These are phyloP conservation scores for Acanthamoeba royreba DNA, from an alignment of 208 protist species.

Conservation along the genomic window DNA sequence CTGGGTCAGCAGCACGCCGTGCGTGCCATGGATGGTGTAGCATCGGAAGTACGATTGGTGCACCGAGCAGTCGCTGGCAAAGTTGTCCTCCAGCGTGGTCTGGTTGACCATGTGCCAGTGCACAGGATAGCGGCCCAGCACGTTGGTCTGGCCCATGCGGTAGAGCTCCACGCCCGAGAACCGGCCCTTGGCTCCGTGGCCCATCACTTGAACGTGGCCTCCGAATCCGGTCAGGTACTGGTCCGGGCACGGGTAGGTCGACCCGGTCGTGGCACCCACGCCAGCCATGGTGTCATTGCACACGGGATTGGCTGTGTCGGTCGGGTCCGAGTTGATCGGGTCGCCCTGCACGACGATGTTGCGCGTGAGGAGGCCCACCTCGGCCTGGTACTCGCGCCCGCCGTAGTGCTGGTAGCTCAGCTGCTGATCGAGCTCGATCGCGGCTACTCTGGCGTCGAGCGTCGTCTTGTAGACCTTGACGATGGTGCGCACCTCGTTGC, in stretches of 20 bases:
- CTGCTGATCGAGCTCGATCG: constrained; percentile 22
- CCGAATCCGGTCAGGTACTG: no score
- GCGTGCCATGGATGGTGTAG: constrained; percentile 62
- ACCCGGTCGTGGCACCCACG: no score
- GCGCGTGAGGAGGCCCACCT: constrained; percentile 70
- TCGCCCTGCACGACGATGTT: constrained; percentile 58
- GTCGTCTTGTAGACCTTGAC: background rate
- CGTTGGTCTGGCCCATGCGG: no score
- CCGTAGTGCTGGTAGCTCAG: constrained; percentile 63
- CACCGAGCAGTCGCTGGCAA: constrained; percentile 56
- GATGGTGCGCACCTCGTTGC: constrained; percentile 67
- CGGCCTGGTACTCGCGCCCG: constrained; percentile 69
- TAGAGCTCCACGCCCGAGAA: no score
- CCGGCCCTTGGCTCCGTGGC: no score
- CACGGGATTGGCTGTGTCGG: background rate
- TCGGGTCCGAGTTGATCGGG: background rate
- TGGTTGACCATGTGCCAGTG: constrained; percentile 57
- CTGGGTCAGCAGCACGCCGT: constrained; percentile 34
- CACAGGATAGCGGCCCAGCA: no score
- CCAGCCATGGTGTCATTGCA: background rate
- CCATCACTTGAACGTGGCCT: no score
- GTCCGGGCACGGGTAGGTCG: constrained; percentile 74
- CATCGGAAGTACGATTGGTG: constrained; percentile 67
- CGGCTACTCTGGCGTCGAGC: background rate
- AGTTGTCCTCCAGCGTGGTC: background rate